Evolutionary conservation across 2,329 filamentous ascomycete genomes (phyloP).

Genomic region (Aspergillus sp.): DNA sequence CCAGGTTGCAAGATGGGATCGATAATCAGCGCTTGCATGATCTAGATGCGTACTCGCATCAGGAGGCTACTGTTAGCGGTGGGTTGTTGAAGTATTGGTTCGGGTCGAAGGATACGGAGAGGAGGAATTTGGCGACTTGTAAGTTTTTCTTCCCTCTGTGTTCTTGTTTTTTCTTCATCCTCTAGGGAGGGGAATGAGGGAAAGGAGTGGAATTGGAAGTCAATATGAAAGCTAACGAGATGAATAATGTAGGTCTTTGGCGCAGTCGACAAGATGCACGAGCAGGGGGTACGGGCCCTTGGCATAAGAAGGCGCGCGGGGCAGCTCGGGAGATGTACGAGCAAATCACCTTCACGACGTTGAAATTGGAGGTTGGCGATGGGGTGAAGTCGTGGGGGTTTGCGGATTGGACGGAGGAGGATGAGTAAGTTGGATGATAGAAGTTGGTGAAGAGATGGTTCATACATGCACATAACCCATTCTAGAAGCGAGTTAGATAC

Average conservation of each 20-base stretch:
- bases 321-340: constrained; percentile 53
- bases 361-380: constrained; percentile 66
- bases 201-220: too few relatives aligned
- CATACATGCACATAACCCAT: not conserved
- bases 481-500: too few relatives aligned
- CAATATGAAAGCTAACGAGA: too few relatives aligned
- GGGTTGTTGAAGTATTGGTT: constrained; percentile 96
- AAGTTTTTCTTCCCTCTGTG: constrained; percentile 25
- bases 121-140: constrained; percentile 82
- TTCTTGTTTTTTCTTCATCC: not conserved
- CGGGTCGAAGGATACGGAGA: constrained; percentile 66
- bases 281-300: constrained; percentile 58
- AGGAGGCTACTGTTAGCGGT: constrained; percentile 74
- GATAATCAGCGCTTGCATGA: constrained; percentile 67
- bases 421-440: constrained; percentile 19
- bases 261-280: constrained; percentile 60
- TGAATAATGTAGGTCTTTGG: constrained; percentile 61
- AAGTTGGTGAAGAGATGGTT: too few relatives aligned
- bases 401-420: constrained; percentile 50
- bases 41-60: constrained; percentile 76
- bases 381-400: constrained; percentile 64
- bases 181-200: too few relatives aligned
- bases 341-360: constrained; percentile 67
- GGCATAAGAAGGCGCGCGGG: constrained; percentile 54
- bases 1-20: constrained; percentile 65